phyloP scores from a whole-genome alignment of 2,329 filamentous ascomycete species.

The Pseudocercospora fijiensis region DNA sequence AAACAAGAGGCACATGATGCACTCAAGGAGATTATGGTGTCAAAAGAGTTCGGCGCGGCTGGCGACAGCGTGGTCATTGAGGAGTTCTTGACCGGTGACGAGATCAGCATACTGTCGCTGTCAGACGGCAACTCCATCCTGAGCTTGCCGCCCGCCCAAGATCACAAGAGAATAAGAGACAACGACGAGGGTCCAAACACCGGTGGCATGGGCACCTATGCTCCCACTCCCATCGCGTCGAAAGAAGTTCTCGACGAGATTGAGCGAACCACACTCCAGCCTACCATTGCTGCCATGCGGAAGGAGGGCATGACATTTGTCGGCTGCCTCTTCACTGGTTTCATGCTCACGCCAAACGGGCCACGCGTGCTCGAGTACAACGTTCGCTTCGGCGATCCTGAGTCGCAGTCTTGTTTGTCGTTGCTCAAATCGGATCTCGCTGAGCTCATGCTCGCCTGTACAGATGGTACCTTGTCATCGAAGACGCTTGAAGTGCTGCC shows the following conservation, averaged over 20 bases:
- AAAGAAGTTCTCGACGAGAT: conserved; percentile 71
- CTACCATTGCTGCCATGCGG: conserved; percentile 85
- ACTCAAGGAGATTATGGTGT: conserved; percentile 85
- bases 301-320: conserved; percentile 68
- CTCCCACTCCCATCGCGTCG: conserved; percentile 60
- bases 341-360: conserved; percentile 83
- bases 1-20: conserved; percentile 81
- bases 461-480: conserved; percentile 68
- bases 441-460: conserved; percentile 83
- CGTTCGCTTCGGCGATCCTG: conserved; percentile 87
- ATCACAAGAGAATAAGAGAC: conserved; percentile 93
- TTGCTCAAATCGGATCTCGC: conserved; percentile 84
- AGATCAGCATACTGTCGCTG: conserved; percentile 88
- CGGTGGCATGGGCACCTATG: conserved; percentile 96
- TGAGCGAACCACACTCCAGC: conserved; percentile 79
- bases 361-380: conserved; percentile 90
- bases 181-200: conserved; percentile 90
- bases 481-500: conserved; percentile 32
- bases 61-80: conserved; percentile 94
- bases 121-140: conserved; percentile 83
- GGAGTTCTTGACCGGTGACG: conserved; percentile 86
- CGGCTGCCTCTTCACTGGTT: conserved; percentile 80
- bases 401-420: conserved; percentile 82
- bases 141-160: conserved; percentile 85
- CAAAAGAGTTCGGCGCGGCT: conserved; percentile 79